Base-by-base conservation (phyloP, 2,329 filamentous ascomycete species). In the Cylindrodendrum hubeiense region DNA sequence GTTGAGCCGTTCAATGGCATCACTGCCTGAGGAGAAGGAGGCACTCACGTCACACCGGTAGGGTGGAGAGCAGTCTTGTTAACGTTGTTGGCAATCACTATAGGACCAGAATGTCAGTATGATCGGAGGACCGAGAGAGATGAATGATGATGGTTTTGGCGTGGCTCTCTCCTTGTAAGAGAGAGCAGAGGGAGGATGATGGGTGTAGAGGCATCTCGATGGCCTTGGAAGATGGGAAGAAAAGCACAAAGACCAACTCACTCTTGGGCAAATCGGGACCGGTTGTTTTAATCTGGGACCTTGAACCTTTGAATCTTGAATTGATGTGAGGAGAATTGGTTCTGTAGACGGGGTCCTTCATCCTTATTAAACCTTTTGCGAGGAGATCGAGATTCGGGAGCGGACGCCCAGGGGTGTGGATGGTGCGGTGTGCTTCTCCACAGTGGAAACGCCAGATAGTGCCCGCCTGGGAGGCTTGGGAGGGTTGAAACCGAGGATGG, bases 41-140 rank as follows among this genome's bases (percentile, higher is more conserved):
- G 47, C 13, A 91, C 93, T 82, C 89, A 97, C 93, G 92, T 87
- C 74, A 98, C 92, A 90, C 95, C 95, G 80, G 90, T 86, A 69
- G 95, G 95, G 88, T 97, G 94, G 75, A 97, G 91, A 76, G 89
- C 89, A 76, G 95, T 98, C 86, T 95, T 95, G 90, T 98, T 97
- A 78, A 98, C 88, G 79, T 84, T 87, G 76, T 81, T 86, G 77
- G 80, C 75, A 80, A 86, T 81, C 86, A 89, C 85, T 87, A 70
- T 21, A 49, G 59, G 10, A 30, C 30, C 33, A 50, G 28, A 57
- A 21, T 59, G 64, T 74, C 58, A 74, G 71, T 60, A 67, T 60
- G 41, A 55, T 34, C 17, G 52, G 60, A 69, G 74, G 66, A 73
- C 57, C 62, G 50, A 64, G 66, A 60, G 66, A 55, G 63, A 62